Conservation (phyloP, 2,329 filamentous ascomycete species). For the Diplodia intermedia region DNA sequence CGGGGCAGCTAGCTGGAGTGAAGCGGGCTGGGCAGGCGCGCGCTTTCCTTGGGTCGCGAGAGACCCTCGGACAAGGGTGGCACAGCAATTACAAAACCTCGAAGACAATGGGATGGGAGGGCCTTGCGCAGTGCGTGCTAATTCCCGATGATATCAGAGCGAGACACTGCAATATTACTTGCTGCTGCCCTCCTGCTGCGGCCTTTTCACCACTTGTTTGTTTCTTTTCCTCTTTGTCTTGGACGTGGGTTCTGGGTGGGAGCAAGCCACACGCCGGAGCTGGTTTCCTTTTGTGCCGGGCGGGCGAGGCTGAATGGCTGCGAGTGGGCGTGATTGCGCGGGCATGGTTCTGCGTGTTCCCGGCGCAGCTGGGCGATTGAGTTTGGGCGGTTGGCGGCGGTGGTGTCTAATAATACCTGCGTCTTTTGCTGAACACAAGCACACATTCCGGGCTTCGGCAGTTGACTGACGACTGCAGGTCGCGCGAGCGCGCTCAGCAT, state of each 20-base stretch:
- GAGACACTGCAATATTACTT: slow-evolving; percentile 24
- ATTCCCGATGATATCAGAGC: slow-evolving; percentile 24
- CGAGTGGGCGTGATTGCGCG: not conserved
- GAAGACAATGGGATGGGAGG: slow-evolving; percentile 21
- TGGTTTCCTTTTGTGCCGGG: not conserved
- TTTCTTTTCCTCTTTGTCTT: slow-evolving; percentile 20
- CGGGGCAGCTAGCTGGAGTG: not conserved
- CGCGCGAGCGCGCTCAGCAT: not conserved
- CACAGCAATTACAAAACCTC: slow-evolving; percentile 31
- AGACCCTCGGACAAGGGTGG: slow-evolving; percentile 23
- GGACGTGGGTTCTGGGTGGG: slow-evolving; percentile 1
- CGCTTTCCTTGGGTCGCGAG: slow-evolving; percentile 1
- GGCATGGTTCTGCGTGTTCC: slow-evolving; percentile 15
- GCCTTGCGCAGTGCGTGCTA: not conserved
- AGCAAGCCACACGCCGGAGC: slow-evolving; percentile 21
- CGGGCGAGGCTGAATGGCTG: slow-evolving; percentile 19
- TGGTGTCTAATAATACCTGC: slow-evolving; percentile 27
- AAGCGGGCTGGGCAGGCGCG: slow-evolving; percentile 15
- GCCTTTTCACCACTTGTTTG: not conserved
- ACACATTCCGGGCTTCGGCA: slow-evolving; percentile 29
- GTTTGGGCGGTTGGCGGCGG: not conserved
- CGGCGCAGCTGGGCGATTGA: slow-evolving; percentile 8
- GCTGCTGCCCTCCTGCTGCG: not conserved
- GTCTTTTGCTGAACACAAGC: slow-evolving; percentile 24
- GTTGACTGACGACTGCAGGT: not conserved